These are phyloP conservation scores for Leucaena leucocephala DNA, from an alignment of 306 rosid species.

Conservation along the genomic window DNA sequence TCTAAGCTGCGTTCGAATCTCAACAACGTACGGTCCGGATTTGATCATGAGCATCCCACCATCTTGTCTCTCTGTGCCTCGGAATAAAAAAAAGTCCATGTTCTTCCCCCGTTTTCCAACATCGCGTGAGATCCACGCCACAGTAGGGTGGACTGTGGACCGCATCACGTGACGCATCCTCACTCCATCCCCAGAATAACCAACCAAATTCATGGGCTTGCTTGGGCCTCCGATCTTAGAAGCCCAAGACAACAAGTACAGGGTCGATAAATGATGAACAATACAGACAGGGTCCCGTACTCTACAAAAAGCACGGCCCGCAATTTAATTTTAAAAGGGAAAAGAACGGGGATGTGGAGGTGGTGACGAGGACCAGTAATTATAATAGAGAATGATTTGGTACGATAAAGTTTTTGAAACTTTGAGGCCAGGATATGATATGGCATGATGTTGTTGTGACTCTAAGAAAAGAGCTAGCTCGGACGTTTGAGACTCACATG, in stretches of 20 bases:
- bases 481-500: background rate
- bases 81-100: slow-evolving; percentile 18
- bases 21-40: slow-evolving; percentile 31
- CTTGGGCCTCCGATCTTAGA: background rate
- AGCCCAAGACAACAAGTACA: background rate
- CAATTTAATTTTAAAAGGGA: no score
- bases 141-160: slow-evolving; percentile 21
- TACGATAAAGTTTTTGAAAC: background rate
- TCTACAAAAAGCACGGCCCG: no score
- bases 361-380: background rate
- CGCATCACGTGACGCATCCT: slow-evolving; percentile 24
- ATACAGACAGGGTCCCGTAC: no score
- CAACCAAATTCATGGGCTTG: background rate
- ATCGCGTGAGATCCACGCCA: slow-evolving; percentile 44
- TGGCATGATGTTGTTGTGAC: background rate
- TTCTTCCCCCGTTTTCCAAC: background rate
- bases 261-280: background rate
- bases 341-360: background rate
- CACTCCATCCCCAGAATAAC: background rate
- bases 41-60: background rate
- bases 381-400: background rate
- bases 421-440: slow-evolving; percentile 6
- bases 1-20: background rate
- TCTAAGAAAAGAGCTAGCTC: background rate
- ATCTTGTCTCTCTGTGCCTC: background rate